Conservation (phyloP, 345 rosid genomes). For the Melaleuca quinquenervia region DNA sequence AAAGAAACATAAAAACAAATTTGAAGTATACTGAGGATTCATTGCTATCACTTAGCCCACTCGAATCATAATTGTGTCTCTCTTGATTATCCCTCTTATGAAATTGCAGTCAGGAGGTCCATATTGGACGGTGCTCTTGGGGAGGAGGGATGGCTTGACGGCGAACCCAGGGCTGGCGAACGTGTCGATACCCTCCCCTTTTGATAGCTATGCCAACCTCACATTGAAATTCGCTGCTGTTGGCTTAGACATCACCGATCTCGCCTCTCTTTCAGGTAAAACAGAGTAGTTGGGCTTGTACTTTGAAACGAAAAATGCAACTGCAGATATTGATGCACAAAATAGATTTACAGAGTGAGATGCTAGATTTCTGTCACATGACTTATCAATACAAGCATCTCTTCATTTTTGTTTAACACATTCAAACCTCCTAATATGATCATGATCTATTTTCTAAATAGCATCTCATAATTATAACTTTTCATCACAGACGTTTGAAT, state of each 20-base stretch:
- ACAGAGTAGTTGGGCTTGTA: not conserved
- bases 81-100: not conserved
- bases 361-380: not conserved
- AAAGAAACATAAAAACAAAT: not conserved
- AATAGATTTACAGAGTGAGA: not conserved
- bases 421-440: not conserved
- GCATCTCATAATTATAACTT: no score
- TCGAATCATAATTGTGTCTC: not conserved
- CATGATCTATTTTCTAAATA: not conserved
- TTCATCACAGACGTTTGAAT: not conserved
- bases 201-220: slow-evolving; percentile 26
- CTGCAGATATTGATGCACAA: not conserved
- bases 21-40: not conserved
- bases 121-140: slow-evolving; percentile 50
- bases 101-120: slow-evolving; percentile 65
- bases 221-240: slow-evolving; percentile 44
- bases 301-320: not conserved
- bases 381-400: not conserved
- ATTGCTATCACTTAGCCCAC: not conserved
- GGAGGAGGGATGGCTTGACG: slow-evolving; percentile 61
- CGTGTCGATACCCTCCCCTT: slow-evolving; percentile 42
- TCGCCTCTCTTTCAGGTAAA: slow-evolving; percentile 65
- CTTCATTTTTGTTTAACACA: not conserved
- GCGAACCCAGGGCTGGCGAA: slow-evolving; percentile 42
- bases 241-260: slow-evolving; percentile 53